Conservation (phyloP, 768 basidiomycete genomes). For the Tephrocybe sp. region DNA sequence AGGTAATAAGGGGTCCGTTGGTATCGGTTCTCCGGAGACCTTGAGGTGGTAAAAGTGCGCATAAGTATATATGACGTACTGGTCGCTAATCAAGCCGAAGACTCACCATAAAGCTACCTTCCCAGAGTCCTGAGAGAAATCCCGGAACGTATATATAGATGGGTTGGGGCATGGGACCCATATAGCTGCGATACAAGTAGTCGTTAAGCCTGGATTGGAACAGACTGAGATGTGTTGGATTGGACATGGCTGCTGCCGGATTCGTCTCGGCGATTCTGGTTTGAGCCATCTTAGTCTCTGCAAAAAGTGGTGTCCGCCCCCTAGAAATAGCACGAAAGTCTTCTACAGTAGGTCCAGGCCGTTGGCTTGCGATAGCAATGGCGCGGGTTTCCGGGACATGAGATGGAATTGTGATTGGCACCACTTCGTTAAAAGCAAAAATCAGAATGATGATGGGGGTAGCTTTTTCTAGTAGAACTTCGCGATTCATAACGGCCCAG, state of each 20-base stretch:
- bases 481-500: slow-evolving; percentile 8
- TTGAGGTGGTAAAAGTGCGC: slow-evolving; percentile 9
- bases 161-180: slow-evolving; percentile 21
- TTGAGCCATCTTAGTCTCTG: slow-evolving; percentile 32
- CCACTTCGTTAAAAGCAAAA: slow-evolving; percentile 51
- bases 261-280: slow-evolving; percentile 6
- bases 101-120: slow-evolving; percentile 59
- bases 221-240: slow-evolving; percentile 30
- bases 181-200: slow-evolving; percentile 14
- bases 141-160: slow-evolving; percentile 40
- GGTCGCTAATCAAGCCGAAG: not conserved
- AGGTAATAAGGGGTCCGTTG: slow-evolving; percentile 8
- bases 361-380: slow-evolving; percentile 41
- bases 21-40: slow-evolving; percentile 15
- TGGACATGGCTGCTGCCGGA: not conserved
- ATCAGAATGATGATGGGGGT: slow-evolving; percentile 52
- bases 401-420: slow-evolving; percentile 41
- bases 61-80: slow-evolving; percentile 7
- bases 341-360: slow-evolving; percentile 53
- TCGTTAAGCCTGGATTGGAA: slow-evolving; percentile 27
- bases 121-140: slow-evolving; percentile 56
- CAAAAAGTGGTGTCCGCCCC: slow-evolving; percentile 49
- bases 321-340: slow-evolving; percentile 45
- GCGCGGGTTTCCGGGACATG: slow-evolving; percentile 53
- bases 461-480: slow-evolving; percentile 35